A percentile compares a stretch with the other conserved stretches of the same genome.
These are phyloP conservation scores for Geotrichum cucujoidarum DNA, from an alignment of 1,139 yeast genomes.

Conservation along the genomic window DNA sequence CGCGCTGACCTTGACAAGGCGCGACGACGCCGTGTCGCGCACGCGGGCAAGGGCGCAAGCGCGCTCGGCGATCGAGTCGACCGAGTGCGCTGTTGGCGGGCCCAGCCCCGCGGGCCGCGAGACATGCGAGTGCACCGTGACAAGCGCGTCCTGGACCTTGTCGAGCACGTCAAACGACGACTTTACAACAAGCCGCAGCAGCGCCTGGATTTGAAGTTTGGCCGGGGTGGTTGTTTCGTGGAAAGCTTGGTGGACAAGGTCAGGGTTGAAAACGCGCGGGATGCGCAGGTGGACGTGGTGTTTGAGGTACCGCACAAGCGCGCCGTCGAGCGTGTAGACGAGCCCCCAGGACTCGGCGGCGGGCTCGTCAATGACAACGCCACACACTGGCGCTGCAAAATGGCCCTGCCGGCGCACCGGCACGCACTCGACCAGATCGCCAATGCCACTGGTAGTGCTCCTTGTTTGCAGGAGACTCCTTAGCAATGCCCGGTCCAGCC, in stretches of 20 bases:
- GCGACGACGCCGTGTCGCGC: not conserved
- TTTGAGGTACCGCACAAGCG: not conserved
- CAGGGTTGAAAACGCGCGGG: conserved; percentile 4
- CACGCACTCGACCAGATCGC: conserved; percentile 12
- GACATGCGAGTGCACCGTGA: conserved; percentile 14
- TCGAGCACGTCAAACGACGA: conserved; percentile 8
- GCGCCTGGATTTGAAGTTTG: conserved; percentile 1
- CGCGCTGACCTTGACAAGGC: conserved; percentile 9
- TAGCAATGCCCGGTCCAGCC: conserved; percentile 3
- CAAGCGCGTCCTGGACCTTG: conserved; percentile 10
- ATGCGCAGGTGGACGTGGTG: conserved; percentile 10
- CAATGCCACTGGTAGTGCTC: not conserved
- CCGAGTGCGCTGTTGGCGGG: conserved; percentile 3
- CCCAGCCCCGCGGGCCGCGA: conserved; percentile 7
- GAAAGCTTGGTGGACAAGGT: not conserved
- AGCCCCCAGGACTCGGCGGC: not conserved
- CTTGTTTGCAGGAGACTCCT: not conserved
- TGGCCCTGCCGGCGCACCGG: not conserved
- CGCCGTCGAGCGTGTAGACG: conserved; percentile 7
- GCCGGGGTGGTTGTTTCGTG: not conserved
- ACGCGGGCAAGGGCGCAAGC: conserved; percentile 13
- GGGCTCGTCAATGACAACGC: too few species aligned
- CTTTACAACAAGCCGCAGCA: conserved; percentile 10
- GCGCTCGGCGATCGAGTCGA: conserved; percentile 8
- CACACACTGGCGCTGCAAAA: conserved; percentile 4